A percentile compares a stretch with the other conserved stretches of the same genome.
These are phyloP conservation scores for Stereum hirsutum DNA, from an alignment of 1,284 basidiomycete genomes.

Conservation along the genomic window DNA sequence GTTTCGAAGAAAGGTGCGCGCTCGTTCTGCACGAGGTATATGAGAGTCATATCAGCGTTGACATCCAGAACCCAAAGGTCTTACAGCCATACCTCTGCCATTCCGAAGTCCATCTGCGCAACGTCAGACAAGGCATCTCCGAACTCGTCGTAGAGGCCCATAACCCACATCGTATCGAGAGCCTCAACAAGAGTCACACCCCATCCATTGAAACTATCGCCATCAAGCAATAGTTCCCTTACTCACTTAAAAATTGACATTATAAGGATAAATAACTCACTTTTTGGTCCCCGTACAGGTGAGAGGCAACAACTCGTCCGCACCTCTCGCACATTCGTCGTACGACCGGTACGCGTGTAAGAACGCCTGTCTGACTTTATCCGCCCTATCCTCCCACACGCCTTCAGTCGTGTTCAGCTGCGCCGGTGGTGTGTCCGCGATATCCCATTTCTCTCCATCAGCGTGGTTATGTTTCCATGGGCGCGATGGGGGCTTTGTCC, in stretches of 20 bases:
- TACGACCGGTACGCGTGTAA: slow-evolving; percentile 47
- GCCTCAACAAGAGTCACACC: slow-evolving; percentile 78
- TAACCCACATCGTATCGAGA: slow-evolving; percentile 83
- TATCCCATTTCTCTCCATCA: too few relatives aligned
- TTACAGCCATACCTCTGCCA: slow-evolving; percentile 3
- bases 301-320: slow-evolving; percentile 47
- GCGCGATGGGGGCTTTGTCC: too few relatives aligned
- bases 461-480: too few relatives aligned
- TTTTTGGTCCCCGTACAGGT: slow-evolving; percentile 23
- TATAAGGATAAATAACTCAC: too few relatives aligned
- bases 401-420: too few relatives aligned
- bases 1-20: slow-evolving; percentile 65
- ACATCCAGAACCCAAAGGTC: too few relatives aligned
- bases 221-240: too few relatives aligned
- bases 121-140: slow-evolving; percentile 62
- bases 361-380: slow-evolving; percentile 46
- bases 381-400: slow-evolving; percentile 17
- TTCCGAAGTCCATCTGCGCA: slow-evolving; percentile 52
- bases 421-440: too few relatives aligned
- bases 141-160: slow-evolving; percentile 80
- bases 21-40: slow-evolving; percentile 11
- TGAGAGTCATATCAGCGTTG: too few relatives aligned
- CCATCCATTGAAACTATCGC: slow-evolving; percentile 74
- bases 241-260: neutral
- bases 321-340: slow-evolving; percentile 39